Conservation (phyloP, 179 eudicot genomes). For the Beta corolliflora region DNA sequence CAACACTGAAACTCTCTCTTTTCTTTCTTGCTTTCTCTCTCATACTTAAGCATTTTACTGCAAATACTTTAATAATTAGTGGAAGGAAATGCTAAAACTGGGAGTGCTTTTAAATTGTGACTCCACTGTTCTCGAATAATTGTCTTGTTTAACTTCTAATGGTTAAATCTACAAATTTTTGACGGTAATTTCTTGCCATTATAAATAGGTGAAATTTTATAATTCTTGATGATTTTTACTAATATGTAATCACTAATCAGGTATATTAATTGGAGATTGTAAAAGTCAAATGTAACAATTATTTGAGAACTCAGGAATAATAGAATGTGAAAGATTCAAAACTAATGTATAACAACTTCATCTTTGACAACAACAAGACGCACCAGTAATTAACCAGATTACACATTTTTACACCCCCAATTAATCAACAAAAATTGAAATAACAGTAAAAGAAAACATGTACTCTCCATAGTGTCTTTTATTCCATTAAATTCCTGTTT, state of each 20-base stretch:
- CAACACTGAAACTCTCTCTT: not conserved
- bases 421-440: conserved; percentile 15
- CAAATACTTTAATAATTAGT: conserved; percentile 4
- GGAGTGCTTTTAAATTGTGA: too few species aligned
- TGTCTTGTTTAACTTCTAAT: too few species aligned
- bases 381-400: not conserved
- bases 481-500: conserved; percentile 31
- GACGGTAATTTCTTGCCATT: too few species aligned
- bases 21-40: not conserved
- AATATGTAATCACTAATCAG: too few species aligned
- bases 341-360: conserved; percentile 14
- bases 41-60: not conserved
- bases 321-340: not conserved
- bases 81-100: not conserved
- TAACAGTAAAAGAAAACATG: conserved; percentile 9
- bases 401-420: conserved; percentile 13
- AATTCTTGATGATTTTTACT: too few species aligned
- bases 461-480: conserved; percentile 27
- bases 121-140: too few species aligned
- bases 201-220: too few species aligned
- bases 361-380: conserved; percentile 8
- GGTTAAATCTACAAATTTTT: too few species aligned
- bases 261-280: too few species aligned
- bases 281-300: too few species aligned
- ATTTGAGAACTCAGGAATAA: too few species aligned